phyloP scores from a whole-genome alignment of 78 protist species.

The Isochrysis galbana region DNA sequence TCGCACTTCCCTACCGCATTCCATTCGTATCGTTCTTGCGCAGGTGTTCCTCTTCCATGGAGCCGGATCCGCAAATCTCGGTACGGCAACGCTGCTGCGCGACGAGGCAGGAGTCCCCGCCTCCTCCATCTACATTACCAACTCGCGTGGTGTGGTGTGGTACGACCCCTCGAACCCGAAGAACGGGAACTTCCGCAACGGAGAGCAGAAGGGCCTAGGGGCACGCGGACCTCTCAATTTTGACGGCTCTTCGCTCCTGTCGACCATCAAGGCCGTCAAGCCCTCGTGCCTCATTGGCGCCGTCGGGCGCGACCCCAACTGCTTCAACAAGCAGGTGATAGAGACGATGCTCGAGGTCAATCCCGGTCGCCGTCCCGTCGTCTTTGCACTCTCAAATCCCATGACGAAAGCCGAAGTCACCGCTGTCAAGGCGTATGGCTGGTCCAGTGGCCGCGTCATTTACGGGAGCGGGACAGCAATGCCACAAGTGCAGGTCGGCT shows the following conservation, averaged over 20 bases:
- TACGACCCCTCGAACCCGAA: neutral
- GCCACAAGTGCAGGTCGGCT: no score
- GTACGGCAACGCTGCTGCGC: neutral
- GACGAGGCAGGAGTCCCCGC: neutral
- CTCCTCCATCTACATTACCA: neutral
- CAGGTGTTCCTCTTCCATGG: slow-evolving; percentile 8
- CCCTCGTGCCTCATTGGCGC: no score
- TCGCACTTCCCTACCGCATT: no score
- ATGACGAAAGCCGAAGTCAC: neutral
- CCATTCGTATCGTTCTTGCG: no score
- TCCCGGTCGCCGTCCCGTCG: neutral
- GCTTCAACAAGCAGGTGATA: neutral
- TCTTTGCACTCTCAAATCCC: neutral
- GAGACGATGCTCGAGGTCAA: neutral
- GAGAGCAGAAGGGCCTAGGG: neutral
- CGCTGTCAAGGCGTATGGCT: neutral
- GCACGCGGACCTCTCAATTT: no score
- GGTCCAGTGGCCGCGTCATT: neutral
- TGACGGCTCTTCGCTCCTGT: no score
- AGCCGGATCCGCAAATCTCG: neutral
- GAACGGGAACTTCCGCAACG: neutral
- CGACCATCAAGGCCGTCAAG: no score
- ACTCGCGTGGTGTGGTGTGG: neutral
- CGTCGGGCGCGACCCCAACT: neutral
- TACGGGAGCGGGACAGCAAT: no score